Evolutionary conservation across 108 stramenopile species (phyloP).

Genomic region (Chaetoceros muelleri): DNA sequence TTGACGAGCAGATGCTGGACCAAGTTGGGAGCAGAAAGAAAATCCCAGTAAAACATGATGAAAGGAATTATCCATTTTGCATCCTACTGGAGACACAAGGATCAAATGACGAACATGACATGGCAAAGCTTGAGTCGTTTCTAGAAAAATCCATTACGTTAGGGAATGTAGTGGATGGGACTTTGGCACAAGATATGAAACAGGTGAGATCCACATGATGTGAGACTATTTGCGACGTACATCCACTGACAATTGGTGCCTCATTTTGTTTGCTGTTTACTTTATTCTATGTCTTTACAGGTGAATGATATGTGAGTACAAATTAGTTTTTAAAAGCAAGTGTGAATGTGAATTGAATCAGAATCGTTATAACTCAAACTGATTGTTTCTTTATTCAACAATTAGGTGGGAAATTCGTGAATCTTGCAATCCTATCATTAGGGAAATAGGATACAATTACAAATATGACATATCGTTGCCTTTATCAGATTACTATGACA

Average conservation of each 20-base stretch:
- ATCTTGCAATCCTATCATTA: conserved; percentile 46
- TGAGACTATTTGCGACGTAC: conserved; percentile 17
- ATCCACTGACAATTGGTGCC: conserved; percentile 24
- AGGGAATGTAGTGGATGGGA: conserved; percentile 56
- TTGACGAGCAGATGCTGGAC: conserved; percentile 60
- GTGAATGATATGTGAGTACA: too few species aligned
- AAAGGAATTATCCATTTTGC: conserved; percentile 29
- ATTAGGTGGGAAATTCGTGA: conserved; percentile 71
- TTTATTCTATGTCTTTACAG: not conserved
- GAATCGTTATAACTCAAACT: too few species aligned
- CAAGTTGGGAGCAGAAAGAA: conserved; percentile 3
- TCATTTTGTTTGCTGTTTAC: conserved; percentile 11
- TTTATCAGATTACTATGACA: conserved; percentile 47
- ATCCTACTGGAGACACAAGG: conserved; percentile 90
- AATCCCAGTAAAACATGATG: conserved; percentile 8
- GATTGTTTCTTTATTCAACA: conserved; percentile 3
- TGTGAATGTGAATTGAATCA: too few species aligned
- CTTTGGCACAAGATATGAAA: conserved; percentile 66
- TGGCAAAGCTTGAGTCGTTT: conserved; percentile 76
- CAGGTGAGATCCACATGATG: too few species aligned
- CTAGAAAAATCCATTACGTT: conserved; percentile 46
- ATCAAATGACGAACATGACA: conserved; percentile 65
- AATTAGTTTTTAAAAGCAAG: too few species aligned
- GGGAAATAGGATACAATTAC: conserved; percentile 57
- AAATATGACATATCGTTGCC: conserved; percentile 94